phyloP scores from a whole-genome alignment of 2,329 filamentous ascomycete genomes.

The Bipolaris victoriae region DNA sequence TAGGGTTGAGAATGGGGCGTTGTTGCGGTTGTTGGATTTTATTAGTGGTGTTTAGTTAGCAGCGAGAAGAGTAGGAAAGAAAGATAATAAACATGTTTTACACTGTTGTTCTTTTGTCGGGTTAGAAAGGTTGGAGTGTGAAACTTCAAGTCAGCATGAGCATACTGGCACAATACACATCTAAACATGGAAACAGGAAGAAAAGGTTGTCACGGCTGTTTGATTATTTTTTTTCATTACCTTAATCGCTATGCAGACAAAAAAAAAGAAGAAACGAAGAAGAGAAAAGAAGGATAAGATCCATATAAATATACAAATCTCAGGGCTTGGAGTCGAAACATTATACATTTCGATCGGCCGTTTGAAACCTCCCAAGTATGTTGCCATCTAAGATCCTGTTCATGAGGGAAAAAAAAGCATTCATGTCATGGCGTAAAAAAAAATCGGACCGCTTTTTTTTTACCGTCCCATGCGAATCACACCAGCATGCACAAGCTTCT shows the following conservation, averaged over 20 bases:
- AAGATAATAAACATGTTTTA: too few relatives aligned
- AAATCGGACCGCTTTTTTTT: background rate
- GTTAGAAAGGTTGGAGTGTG: background rate
- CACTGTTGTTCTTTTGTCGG: too few relatives aligned
- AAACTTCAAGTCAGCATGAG: background rate
- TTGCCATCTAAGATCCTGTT: background rate
- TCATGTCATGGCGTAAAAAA: background rate
- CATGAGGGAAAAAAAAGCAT: background rate
- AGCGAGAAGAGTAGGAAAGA: too few relatives aligned
- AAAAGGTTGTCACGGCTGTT: background rate
- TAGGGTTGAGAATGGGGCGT: slow-evolving; percentile 43
- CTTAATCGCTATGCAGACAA: slow-evolving; percentile 28
- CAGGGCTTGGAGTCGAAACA: background rate
- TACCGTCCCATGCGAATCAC: slow-evolving; percentile 79
- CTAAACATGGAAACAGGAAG: too few relatives aligned
- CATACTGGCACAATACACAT: background rate
- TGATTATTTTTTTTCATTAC: slow-evolving; percentile 3
- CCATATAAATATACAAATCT: background rate
- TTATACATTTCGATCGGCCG: background rate
- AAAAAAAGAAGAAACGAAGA: background rate
- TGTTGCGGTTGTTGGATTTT: slow-evolving; percentile 44
- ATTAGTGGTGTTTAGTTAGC: slow-evolving; percentile 36
- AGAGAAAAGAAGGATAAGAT: background rate
- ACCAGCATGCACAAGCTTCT: slow-evolving; percentile 91
- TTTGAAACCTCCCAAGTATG: background rate